These are phyloP conservation scores for Pyrenochaeta sp. DNA, from an alignment of 2,329 filamentous ascomycete species.

Conservation along the genomic window DNA sequence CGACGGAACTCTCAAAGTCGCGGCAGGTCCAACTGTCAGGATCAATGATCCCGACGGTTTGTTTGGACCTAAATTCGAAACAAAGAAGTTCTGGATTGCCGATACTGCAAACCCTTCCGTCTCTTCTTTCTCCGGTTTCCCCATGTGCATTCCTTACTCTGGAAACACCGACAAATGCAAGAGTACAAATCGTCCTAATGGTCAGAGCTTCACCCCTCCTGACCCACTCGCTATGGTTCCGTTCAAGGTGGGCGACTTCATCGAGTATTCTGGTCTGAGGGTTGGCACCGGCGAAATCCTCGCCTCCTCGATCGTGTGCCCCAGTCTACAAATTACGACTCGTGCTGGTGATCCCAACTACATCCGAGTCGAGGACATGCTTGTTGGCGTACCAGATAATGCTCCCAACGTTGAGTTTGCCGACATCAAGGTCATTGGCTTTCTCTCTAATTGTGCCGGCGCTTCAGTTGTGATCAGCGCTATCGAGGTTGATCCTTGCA, in stretches of 20 bases:
- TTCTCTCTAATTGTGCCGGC: conserved; percentile 48
- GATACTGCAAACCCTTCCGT: conserved; percentile 61
- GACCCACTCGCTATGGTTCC: conserved; percentile 54
- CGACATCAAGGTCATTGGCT: conserved; percentile 46
- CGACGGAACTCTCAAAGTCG: conserved; percentile 49
- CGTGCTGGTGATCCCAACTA: conserved; percentile 48
- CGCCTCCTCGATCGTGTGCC: conserved; percentile 48
- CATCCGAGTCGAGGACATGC: conserved; percentile 54
- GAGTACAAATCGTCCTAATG: conserved; percentile 45
- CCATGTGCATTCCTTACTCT: conserved; percentile 61
- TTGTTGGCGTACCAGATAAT: conserved; percentile 51
- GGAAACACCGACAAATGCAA: conserved; percentile 48
- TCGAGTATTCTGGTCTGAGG: conserved; percentile 52
- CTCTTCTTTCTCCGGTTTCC: conserved; percentile 60
- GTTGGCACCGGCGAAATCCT: conserved; percentile 40
- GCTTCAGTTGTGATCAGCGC: conserved; percentile 48
- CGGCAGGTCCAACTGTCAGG: conserved; percentile 47
- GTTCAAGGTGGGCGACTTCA: conserved; percentile 52
- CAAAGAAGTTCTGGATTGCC: conserved; percentile 55
- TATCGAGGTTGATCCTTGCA: conserved; percentile 55
- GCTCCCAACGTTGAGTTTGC: conserved; percentile 49
- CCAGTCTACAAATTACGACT: conserved; percentile 53
- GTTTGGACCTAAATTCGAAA: conserved; percentile 41
- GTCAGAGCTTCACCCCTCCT: conserved; percentile 40
- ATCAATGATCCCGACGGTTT: conserved; percentile 59